Conservation (phyloP, 2,329 filamentous ascomycete genomes). For the Trichoderma guizhouense region DNA sequence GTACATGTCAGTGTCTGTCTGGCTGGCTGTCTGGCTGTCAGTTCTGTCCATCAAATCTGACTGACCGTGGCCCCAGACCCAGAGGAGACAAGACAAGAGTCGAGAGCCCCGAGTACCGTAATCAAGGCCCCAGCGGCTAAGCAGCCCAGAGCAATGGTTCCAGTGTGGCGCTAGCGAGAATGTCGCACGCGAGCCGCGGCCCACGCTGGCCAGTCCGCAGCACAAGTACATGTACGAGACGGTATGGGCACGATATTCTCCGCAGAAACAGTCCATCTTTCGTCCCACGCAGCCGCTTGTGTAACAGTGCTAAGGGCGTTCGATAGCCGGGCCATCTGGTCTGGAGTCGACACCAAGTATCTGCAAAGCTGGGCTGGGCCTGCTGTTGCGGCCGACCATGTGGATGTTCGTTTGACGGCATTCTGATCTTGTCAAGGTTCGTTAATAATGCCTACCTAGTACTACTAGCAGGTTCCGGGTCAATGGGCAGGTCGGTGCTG, state of each 20-base stretch:
- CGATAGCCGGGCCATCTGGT: slow-evolving; percentile 5
- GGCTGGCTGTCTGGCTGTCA: neutral
- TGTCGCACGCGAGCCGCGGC: slow-evolving; percentile 29
- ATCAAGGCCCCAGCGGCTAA: slow-evolving; percentile 9
- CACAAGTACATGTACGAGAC: slow-evolving; percentile 5
- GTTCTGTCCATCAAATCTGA: neutral
- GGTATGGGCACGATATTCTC: slow-evolving; percentile 17
- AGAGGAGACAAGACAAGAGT: neutral
- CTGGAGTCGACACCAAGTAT: neutral
- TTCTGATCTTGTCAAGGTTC: neutral
- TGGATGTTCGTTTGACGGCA: neutral
- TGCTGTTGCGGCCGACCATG: neutral
- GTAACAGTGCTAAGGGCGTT: neutral
- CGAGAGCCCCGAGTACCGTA: slow-evolving; percentile 14
- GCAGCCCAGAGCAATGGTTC: slow-evolving; percentile 32
- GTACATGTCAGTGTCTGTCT: neutral
- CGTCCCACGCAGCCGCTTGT: slow-evolving; percentile 9
- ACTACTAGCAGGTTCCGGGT: no score
- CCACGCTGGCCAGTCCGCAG: slow-evolving; percentile 24
- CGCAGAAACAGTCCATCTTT: slow-evolving; percentile 9
- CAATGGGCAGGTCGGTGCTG: neutral
- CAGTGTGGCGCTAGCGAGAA: slow-evolving; percentile 29
- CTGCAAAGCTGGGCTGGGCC: neutral
- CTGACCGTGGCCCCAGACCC: neutral
- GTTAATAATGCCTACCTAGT: neutral